Conservation (phyloP, 2,329 filamentous ascomycete genomes). For the Huntiella abstrusa region DNA sequence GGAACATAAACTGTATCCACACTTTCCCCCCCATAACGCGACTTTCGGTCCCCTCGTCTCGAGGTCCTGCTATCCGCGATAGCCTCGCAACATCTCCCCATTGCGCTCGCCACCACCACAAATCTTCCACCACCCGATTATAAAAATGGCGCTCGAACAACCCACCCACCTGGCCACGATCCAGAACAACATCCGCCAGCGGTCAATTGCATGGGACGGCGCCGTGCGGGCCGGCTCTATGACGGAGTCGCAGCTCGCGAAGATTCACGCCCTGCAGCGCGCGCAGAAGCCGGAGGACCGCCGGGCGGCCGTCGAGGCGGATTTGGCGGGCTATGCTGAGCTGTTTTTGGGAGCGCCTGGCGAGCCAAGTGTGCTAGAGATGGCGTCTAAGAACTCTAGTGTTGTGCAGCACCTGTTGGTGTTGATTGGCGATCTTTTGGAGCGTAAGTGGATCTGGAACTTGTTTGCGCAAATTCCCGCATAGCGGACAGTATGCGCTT, state of each 20-base stretch:
- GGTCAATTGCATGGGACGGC: slow-evolving; percentile 95
- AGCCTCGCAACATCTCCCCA: slow-evolving; percentile 6
- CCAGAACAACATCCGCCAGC: slow-evolving; percentile 90
- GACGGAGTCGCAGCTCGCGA: slow-evolving; percentile 81
- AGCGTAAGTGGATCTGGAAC: slow-evolving; percentile 37
- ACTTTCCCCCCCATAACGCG: not conserved
- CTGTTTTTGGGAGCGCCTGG: slow-evolving; percentile 65
- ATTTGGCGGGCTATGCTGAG: slow-evolving; percentile 60
- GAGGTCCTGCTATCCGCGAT: slow-evolving; percentile 1
- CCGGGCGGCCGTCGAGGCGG: slow-evolving; percentile 60
- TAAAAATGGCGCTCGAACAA: slow-evolving; percentile 69
- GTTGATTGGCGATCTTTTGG: slow-evolving; percentile 68
- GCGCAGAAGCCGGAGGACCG: slow-evolving; percentile 72
- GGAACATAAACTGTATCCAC: not conserved
- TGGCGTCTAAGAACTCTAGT: slow-evolving; percentile 67
- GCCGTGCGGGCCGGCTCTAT: slow-evolving; percentile 85
- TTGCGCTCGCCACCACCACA: not conserved
- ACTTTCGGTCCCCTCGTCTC: not conserved
- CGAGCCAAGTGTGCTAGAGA: slow-evolving; percentile 56
- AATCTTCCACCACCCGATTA: not conserved
- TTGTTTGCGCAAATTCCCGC: slow-evolving; percentile 3
- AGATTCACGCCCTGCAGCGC: slow-evolving; percentile 94
- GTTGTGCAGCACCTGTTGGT: slow-evolving; percentile 93
- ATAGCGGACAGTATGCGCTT: not conserved
- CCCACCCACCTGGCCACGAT: slow-evolving; percentile 70